Base-by-base conservation (phyloP, 1,284 basidiomycete genomes). In the Peniophora sp. region DNA sequence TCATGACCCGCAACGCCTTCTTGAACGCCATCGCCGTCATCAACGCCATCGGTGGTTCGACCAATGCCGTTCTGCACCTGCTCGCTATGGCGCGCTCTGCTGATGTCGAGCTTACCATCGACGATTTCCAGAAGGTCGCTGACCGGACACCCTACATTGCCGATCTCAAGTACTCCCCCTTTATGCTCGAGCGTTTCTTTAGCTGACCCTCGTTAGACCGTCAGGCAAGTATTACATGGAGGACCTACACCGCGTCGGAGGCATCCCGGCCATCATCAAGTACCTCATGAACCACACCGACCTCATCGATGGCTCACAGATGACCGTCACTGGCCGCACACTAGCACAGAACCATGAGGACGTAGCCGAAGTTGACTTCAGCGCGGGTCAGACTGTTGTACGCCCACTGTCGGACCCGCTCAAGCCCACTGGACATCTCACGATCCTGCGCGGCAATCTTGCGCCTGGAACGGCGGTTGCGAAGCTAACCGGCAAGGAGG, bases 401-500 rank as follows among this genome's bases (percentile, higher is more conserved):
- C 77, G 81, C 58, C 83, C 76, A 46, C 68, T 97, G 47, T 77
- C 78, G 52, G 79, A 92, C 61, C 94, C 96, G 3, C 92, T 98
- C 71, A 98, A 99, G 69, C 65, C 76, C 43, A 95, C 89, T 2
- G 96, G 96, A 1, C 96, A 98, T 68, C 71, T 99, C 58, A 89
- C 88, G 23, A 97, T 98, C 64, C 73, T 98, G 60, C 81, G 85
- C 50, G 95, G 95, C 22, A 95, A 89, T 67, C 75, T 99, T 46
- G 89, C 91, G 1, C 95, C 95, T 3, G 92, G 82, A 41, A 88
- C 89, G 5, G 91, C 94, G 35, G 95, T 99, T 11, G 91, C 93
- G 48, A 99, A 99, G 71, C 76, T 98, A 56, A 98, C 96, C 10
- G 95, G 96, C 20, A 97, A 97, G 69, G 96, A 99, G 69, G 96